Evolutionary conservation across 768 basidiomycete genomes (phyloP), one percentile per base, ranked within the genome.

Genomic region (Russula sp.): DNA sequence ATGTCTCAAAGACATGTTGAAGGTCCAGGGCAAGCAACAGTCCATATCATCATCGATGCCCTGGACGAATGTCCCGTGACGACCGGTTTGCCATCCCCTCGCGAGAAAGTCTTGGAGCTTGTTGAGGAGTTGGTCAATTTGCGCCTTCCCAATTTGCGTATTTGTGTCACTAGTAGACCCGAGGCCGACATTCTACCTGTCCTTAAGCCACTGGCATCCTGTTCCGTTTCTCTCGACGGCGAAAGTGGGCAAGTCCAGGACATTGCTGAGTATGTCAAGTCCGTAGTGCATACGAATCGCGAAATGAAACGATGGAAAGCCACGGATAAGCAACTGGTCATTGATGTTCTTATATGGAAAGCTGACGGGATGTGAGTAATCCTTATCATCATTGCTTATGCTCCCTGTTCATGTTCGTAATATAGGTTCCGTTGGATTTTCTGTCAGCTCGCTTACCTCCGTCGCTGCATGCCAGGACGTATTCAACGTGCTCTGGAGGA

Each of bases 311-410:
- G 18, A 14, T 63, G 62, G 62, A 57, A 20, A 14, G 36, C 8
- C 1, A 22, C n/a, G 5, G 46, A 56, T 5, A 57, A 34, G 48
- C 4, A 42, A 11, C 38, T 57, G 8, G 54, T 63, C 2, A 42
- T 57, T 3, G n/a, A 51, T 11, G 56, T 9, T 16, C 62, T 63
- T 28, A 42, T 38, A 0, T 18, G 24, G 2, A 63, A 51, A 26
- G 62, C 62, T 2, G n/a, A 51, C 18, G 62, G 62, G 0, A 63
- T 63, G 62, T 63, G 13, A 49, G 55, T 5, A 18, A 24, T 42
- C 1, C 3, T 18, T 13, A 1, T 22, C 16, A 5, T 20, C 2
- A 20, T 22, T 26, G 5, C 14, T 20, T 7, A n/a, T 34, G 8
- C 4, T 44, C n/a, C n/a, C n/a, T n/a, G 0, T 26, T 32, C 5